These are phyloP conservation scores for Phalaenopsis equestris DNA, from an alignment of 106 monocot species.

Conservation along the genomic window DNA sequence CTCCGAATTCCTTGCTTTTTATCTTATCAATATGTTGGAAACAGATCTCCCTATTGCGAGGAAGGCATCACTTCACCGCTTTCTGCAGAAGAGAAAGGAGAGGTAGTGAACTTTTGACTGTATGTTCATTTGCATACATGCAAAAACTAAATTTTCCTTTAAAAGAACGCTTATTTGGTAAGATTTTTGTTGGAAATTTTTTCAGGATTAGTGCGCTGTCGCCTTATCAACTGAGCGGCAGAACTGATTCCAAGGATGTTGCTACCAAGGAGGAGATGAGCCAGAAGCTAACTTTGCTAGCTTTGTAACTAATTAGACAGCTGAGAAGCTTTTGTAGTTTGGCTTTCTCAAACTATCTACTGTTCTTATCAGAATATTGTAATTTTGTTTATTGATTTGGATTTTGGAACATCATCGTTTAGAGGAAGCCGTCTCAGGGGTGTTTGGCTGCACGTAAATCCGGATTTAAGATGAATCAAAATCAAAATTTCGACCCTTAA, in stretches of 20 bases:
- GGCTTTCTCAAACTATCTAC: no score
- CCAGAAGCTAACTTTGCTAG: not conserved
- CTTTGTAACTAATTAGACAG: not conserved
- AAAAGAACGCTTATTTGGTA: not conserved
- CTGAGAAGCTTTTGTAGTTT: not conserved
- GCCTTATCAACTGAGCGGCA: constrained; percentile 34
- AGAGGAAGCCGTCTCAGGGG: no score
- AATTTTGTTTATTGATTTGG: no score
- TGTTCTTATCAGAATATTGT: no score
- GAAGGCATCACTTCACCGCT: constrained; percentile 48
- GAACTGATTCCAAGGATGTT: not conserved
- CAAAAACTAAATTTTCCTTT: not conserved
- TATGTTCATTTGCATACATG: not conserved
- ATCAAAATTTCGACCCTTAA: no score
- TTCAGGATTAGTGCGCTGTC: constrained; percentile 38
- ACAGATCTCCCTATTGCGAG: constrained; percentile 56
- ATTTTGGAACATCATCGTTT: no score
- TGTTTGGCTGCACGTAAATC: no score
- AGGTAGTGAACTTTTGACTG: constrained; percentile 13
- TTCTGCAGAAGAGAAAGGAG: constrained; percentile 70
- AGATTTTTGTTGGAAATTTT: not conserved
- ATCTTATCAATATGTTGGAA: not conserved
- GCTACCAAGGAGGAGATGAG: constrained; percentile 22
- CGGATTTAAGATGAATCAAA: no score
- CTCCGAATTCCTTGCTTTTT: not conserved